phyloP scores from a whole-genome alignment of 805 yeast species.

The Wickerhamomyces rabaulensis region DNA sequence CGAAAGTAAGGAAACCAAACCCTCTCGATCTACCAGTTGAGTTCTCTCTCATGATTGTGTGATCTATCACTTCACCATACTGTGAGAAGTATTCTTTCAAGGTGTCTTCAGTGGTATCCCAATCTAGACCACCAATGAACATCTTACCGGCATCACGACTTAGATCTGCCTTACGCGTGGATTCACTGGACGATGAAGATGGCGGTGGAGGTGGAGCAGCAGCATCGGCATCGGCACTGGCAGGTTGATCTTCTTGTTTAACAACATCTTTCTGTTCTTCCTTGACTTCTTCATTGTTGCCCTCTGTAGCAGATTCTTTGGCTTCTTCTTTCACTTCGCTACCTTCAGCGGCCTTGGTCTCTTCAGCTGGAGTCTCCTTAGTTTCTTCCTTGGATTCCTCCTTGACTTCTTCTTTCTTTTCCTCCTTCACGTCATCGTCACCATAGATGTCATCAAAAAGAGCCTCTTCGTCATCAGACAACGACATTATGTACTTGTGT shows the following conservation, averaged over 20 bases:
- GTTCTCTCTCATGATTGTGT: slow-evolving; percentile 89
- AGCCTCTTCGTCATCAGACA: slow-evolving; percentile 88
- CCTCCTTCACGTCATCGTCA: slow-evolving; percentile 25
- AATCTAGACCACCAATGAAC: slow-evolving; percentile 95
- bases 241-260: background rate
- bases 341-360: slow-evolving; percentile 6
- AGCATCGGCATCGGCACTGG: background rate
- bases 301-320: background rate
- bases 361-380: slow-evolving; percentile 8
- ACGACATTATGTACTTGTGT: slow-evolving; percentile 37
- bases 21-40: slow-evolving; percentile 89
- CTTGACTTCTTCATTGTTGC: background rate
- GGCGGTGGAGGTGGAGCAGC: slow-evolving; percentile 6
- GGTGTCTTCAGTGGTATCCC: slow-evolving; percentile 95
- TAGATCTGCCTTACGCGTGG: slow-evolving; percentile 38
- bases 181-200: background rate
- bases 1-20: slow-evolving; percentile 88
- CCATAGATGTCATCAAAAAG: slow-evolving; percentile 86
- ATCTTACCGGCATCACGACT: slow-evolving; percentile 79
- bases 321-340: slow-evolving; percentile 4
- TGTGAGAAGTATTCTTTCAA: slow-evolving; percentile 76
- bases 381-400: slow-evolving; percentile 15
- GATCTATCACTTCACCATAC: slow-evolving; percentile 83
- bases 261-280: background rate
- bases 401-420: slow-evolving; percentile 20